phyloP scores from a whole-genome alignment of 2,329 filamentous ascomycete species.

The Zasmidium cellare region DNA sequence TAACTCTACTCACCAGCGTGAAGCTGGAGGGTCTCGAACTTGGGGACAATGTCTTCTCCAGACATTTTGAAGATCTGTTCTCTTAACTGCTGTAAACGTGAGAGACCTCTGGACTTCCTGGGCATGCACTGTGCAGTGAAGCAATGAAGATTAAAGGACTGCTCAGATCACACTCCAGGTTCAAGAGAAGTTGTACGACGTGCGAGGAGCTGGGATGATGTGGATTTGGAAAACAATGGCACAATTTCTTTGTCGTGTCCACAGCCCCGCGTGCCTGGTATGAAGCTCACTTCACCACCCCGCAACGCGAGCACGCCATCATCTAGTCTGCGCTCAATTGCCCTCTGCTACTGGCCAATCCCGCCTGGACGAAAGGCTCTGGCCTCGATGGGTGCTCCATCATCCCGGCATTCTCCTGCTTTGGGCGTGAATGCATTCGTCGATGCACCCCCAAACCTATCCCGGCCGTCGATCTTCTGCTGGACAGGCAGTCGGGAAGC shows the following conservation, averaged over 20 bases:
- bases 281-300: background rate
- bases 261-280: background rate
- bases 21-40: constrained; percentile 54
- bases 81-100: constrained; percentile 27
- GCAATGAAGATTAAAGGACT: background rate
- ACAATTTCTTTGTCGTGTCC: constrained; percentile 9
- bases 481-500: background rate
- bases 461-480: background rate
- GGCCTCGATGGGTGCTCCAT: background rate
- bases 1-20: constrained; percentile 44
- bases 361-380: background rate
- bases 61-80: constrained; percentile 31
- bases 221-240: constrained; percentile 5
- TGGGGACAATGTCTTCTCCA: constrained; percentile 41
- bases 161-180: no score
- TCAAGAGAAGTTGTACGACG: background rate
- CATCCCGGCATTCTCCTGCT: constrained; percentile 2
- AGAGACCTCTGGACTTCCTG: constrained; percentile 17
- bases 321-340: background rate
- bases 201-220: background rate
- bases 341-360: background rate
- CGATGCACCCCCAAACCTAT: background rate
- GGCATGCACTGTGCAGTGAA: background rate
- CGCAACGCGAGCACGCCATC: constrained; percentile 6
- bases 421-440: background rate